A percentile compares a stretch with the other conserved stretches of the same genome.
Conservation (phyloP, 768 basidiomycete species). For the Russula virescens region DNA sequence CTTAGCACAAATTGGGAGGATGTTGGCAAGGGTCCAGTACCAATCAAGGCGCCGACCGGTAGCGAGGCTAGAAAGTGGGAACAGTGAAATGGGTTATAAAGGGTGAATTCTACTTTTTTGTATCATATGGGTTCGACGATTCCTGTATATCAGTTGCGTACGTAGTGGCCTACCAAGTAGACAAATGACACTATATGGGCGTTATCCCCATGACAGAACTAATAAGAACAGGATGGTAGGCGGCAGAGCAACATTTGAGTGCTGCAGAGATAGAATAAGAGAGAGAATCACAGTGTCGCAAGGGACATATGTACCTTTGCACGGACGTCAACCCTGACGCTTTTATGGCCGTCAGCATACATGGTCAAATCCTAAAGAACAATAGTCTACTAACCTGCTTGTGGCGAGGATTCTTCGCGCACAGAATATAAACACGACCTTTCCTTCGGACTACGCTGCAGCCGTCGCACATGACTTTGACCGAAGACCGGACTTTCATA, state of each 20-base stretch:
- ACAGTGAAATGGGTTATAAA: conserved; percentile 18
- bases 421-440: conserved; percentile 88
- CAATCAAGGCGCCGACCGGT: conserved; percentile 79
- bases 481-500: conserved; percentile 95
- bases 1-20: conserved; percentile 96
- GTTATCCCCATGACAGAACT: background rate
- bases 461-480: conserved; percentile 92
- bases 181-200: background rate
- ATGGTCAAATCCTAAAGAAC: conserved; percentile 23
- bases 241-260: background rate
- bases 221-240: too few relatives aligned
- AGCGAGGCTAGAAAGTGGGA: conserved; percentile 80
- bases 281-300: background rate
- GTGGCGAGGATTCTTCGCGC: conserved; percentile 92
- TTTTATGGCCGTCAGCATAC: conserved; percentile 30
- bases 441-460: conserved; percentile 86
- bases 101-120: conserved; percentile 10
- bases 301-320: too few relatives aligned
- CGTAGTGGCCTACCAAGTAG: too few relatives aligned
- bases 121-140: conserved; percentile 3
- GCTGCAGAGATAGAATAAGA: background rate
- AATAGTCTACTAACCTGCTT: conserved; percentile 63
- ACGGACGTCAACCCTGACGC: conserved; percentile 53
- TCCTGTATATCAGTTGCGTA: background rate
- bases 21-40: conserved; percentile 62